Base-by-base conservation (phyloP, 2,329 filamentous ascomycete species). In the Ascochyta lentis region DNA sequence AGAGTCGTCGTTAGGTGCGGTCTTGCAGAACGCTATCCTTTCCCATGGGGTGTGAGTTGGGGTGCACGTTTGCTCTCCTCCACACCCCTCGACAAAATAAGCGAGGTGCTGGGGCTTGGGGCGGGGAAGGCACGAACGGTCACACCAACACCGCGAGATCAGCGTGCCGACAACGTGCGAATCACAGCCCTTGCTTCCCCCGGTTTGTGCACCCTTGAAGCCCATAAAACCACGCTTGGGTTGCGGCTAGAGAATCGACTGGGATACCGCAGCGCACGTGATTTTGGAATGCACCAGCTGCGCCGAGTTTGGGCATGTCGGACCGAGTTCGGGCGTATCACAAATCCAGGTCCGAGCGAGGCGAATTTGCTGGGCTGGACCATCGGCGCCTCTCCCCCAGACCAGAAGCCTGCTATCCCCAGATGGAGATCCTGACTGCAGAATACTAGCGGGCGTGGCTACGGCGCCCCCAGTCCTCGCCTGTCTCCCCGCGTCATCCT, bases 401-500 rank as follows among this genome's bases (percentile, higher is more conserved):
- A 62, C 57, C 48, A 46, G 60, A 59, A 43, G 35, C 53, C 45
- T 38, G 56, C 56, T 49, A 58, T 51, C 41, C 51, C 56, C 58
- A 48, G 53, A 51, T 38, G 42, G 49, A 50, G 49, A 56, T 45
- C 51, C 35, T 7, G 19, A 43, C 26, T 42, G 43, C 53, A 51
- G 49, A 52, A 47, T 24, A 43, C 26, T 39, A 46, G 52, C 51
- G 54, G 40, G 38, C 50, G 48, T 55, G 44, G 59, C 56, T 49
- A 54, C 57, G 33, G 57, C 56, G 44, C 42, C 45, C 43, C 42
- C 42, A 53, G 41, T 37, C 49, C 55, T 64, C 58, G 61, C 60
- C 60, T 59, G 46, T 41, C 45, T 63, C 65, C 61, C 63, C 61
- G 66, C 68, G 65, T 62, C 58, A 65, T 59, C 61, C 19, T 56